phyloP scores from a whole-genome alignment of 495 filamentous ascomycete species.

The Xylaria flabelliformis region DNA sequence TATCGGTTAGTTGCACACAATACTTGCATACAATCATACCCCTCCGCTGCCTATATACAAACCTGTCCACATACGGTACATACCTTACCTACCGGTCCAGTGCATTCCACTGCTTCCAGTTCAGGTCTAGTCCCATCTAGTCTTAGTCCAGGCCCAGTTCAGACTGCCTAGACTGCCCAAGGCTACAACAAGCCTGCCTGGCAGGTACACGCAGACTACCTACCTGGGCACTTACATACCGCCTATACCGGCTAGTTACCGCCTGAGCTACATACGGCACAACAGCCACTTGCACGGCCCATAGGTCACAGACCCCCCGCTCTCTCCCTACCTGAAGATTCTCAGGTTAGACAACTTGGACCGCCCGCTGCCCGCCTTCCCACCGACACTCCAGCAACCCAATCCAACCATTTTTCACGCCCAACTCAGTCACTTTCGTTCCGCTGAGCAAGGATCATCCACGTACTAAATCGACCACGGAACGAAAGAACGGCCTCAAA shows the following conservation, averaged over 20 bases:
- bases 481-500: constrained; percentile 21
- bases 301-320: constrained; percentile 12
- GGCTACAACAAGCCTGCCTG: background rate
- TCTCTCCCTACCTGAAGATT: background rate
- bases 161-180: background rate
- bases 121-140: background rate
- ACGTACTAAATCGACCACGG: constrained; percentile 14
- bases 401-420: constrained; percentile 31
- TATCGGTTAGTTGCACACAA: constrained; percentile 26
- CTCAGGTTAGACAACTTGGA: constrained; percentile 14
- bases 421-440: constrained; percentile 26
- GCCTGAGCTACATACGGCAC: constrained; percentile 13
- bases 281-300: background rate
- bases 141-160: background rate
- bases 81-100: background rate
- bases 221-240: background rate
- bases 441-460: constrained; percentile 30
- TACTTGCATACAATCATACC: constrained; percentile 13
- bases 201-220: background rate
- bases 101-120: background rate
- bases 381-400: constrained; percentile 30
- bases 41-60: background rate
- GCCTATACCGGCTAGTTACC: background rate
- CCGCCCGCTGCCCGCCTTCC: background rate
- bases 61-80: background rate